Percentiles rank a stretch among this genome's conserved stretches.
Evolutionary conservation across 2,329 filamentous ascomycete genomes (phyloP).

Genomic region (Fusarium sp.): DNA sequence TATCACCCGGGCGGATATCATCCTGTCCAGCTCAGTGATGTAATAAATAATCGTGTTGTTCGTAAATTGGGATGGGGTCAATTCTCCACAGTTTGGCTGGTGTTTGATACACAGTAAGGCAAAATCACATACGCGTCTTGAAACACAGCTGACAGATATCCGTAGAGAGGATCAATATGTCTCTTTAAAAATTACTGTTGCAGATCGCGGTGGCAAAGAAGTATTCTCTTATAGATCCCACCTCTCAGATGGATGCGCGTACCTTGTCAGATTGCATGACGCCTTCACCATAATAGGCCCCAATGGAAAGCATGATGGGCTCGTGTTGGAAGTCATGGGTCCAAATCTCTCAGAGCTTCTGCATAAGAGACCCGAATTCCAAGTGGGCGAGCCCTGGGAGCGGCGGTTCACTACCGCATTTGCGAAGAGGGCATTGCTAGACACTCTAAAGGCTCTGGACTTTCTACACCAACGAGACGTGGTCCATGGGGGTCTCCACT

Average conservation of each 20-base stretch:
- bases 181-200: background rate
- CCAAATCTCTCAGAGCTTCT: background rate
- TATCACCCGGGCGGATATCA: background rate
- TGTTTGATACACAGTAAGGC: background rate
- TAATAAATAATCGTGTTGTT: background rate
- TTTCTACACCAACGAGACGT: background rate
- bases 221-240: background rate
- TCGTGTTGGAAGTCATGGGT: background rate
- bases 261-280: background rate
- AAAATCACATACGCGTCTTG: background rate
- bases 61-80: background rate
- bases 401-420: background rate
- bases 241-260: background rate
- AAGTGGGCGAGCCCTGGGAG: background rate
- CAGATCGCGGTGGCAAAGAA: background rate
- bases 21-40: background rate
- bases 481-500: background rate
- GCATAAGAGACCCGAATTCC: background rate
- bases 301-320: background rate
- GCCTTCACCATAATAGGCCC: background rate
- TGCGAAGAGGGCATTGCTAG: background rate
- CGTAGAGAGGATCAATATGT: background rate
- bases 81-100: background rate
- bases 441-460: background rate
- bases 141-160: background rate